These are phyloP conservation scores for Boletus rubroflammeus DNA, from an alignment of 768 basidiomycete genomes.

Conservation along the genomic window DNA sequence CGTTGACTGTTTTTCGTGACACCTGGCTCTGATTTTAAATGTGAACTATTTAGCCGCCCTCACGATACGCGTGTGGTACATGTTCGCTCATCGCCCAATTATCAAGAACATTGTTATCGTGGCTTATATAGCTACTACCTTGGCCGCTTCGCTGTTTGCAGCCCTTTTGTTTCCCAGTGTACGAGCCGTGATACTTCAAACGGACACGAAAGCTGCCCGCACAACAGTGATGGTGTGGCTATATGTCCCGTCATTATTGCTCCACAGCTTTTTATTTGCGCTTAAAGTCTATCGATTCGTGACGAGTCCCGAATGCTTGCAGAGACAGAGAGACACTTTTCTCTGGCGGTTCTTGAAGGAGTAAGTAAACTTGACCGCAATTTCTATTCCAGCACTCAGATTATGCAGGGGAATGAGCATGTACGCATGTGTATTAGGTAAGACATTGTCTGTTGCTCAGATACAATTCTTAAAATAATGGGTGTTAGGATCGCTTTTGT, in stretches of 20 bases:
- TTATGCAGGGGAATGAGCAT: constrained; percentile 20
- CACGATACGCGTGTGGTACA: constrained; percentile 19
- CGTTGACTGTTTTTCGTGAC: background rate
- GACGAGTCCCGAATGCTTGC: background rate
- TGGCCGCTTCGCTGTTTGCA: background rate
- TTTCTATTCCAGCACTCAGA: background rate
- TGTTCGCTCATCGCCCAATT: constrained; percentile 5
- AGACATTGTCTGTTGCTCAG: background rate
- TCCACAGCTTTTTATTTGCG: constrained; percentile 15
- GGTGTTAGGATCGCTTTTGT: constrained; percentile 14
- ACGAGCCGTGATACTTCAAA: background rate
- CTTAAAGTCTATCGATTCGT: constrained; percentile 17
- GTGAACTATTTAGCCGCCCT: constrained; percentile 7
- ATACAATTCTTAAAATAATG: background rate
- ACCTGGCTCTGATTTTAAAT: background rate
- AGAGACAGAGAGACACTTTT: constrained; percentile 2
- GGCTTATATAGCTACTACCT: background rate
- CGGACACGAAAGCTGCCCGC: background rate
- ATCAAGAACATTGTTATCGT: background rate
- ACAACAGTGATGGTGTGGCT: background rate
- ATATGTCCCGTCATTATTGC: constrained; percentile 11
- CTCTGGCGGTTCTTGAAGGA: constrained; percentile 19
- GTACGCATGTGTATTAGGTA: constrained; percentile 21
- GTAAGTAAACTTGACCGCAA: background rate
- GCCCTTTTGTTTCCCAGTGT: background rate